These are phyloP conservation scores for Fusarium sp. DNA, from an alignment of 2,329 filamentous ascomycete genomes.

Conservation along the genomic window DNA sequence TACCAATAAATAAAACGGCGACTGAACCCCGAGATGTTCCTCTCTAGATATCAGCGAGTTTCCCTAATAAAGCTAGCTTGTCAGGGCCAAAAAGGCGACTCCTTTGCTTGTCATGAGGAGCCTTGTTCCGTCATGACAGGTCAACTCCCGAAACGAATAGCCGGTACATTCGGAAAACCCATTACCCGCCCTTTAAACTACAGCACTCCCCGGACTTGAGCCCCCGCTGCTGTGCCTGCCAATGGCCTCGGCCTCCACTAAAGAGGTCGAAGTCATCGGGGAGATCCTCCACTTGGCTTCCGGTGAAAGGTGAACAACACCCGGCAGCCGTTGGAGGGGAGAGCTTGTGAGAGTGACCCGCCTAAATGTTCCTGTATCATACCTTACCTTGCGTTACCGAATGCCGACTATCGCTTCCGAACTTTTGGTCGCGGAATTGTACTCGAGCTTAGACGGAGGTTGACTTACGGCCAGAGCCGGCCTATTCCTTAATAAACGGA, in stretches of 20 bases:
- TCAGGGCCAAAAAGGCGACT: background rate
- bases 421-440: slow-evolving; percentile 13
- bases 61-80: slow-evolving; percentile 13
- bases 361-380: background rate
- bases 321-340: slow-evolving; percentile 22
- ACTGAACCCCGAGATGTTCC: slow-evolving; percentile 30
- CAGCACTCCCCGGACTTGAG: slow-evolving; percentile 36
- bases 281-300: slow-evolving; percentile 21
- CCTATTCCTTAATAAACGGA: slow-evolving; percentile 40
- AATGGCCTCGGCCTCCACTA: slow-evolving; percentile 28
- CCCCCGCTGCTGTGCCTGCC: slow-evolving; percentile 30
- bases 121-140: slow-evolving; percentile 29
- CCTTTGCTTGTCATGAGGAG: slow-evolving; percentile 20
- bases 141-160: slow-evolving; percentile 44
- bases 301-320: slow-evolving; percentile 1
- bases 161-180: slow-evolving; percentile 42
- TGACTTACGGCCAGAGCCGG: slow-evolving; percentile 34
- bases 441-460: slow-evolving; percentile 20
- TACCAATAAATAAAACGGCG: slow-evolving; percentile 22
- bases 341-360: background rate
- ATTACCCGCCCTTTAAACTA: slow-evolving; percentile 39
- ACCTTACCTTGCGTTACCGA: no score
- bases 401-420: slow-evolving; percentile 45
- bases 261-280: slow-evolving; percentile 3
- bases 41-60: background rate